Base-by-base conservation (phyloP, 2,329 filamentous ascomycete species). In the Drechslerella coelobrocha region DNA sequence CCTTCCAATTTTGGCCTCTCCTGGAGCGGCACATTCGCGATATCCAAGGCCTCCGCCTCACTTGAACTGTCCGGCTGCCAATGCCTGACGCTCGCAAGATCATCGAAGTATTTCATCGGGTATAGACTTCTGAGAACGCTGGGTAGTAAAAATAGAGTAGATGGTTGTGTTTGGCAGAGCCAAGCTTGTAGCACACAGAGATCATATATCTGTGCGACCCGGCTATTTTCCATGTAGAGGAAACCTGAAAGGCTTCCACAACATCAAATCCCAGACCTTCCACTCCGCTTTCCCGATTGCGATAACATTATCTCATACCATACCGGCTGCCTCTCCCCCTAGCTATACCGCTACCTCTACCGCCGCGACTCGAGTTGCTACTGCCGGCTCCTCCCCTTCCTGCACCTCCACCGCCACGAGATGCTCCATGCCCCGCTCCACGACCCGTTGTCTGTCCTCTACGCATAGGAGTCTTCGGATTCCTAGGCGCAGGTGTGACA, bases 1-100 rank as follows among this genome's bases (percentile, higher is more conserved):
- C 47, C 65, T 29, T 71, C 65, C 39, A 62, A 5, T 8, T 47
- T 8, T 3, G 48, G 59, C 12, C 66, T 52, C 31, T 71, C 52
- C 34, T 71, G 66, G n/a, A 71, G 59, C n/a, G 66, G 66, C 14
- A 63, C 29, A 55, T 63, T 71, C 41, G 66, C 59, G n/a, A 71
- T 55, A 63, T 71, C 59, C 12, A 34, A 24, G 3, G 66, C 66
- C 4, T 71, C 66, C 17, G 56, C 66, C 41, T 63, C 59, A 17
- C 59, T 63, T 26, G 53, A 63, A 17, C 51, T 43, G 55, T 71
- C 66, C 14, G 66, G 66, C 21, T 55, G 47, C 66, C 66, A 71
- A 50, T 50, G 8, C 41, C 47, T 52, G n/a, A 71, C 54, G 24
- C 66, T 71, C 14, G 27, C 39, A 24, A 71, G 54, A 27, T 71